These are phyloP conservation scores for Hypoxylon fragiforme DNA, from an alignment of 495 filamentous ascomycete genomes.

Conservation along the genomic window DNA sequence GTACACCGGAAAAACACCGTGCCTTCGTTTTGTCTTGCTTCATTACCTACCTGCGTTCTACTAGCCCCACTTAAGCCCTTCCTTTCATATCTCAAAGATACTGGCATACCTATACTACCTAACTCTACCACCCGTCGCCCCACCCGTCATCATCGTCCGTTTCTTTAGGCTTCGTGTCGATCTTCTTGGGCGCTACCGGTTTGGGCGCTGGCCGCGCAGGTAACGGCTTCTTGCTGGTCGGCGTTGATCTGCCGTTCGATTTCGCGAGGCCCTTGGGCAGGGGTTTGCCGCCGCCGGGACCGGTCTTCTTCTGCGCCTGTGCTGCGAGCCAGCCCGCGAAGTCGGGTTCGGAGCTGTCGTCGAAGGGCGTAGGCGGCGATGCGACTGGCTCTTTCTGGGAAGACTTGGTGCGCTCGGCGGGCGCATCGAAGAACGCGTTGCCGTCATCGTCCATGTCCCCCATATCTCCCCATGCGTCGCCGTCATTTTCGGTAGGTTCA, in stretches of 20 bases:
- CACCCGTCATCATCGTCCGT: slow-evolving; percentile 63
- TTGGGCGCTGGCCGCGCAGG: slow-evolving; percentile 38
- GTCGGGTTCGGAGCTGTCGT: slow-evolving; percentile 85
- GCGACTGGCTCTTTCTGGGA: slow-evolving; percentile 22
- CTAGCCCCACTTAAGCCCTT: no score
- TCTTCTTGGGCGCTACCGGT: slow-evolving; percentile 49
- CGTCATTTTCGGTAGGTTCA: slow-evolving; percentile 53
- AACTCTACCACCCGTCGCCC: slow-evolving; percentile 66
- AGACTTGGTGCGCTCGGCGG: slow-evolving; percentile 34
- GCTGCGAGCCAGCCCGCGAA: slow-evolving; percentile 92
- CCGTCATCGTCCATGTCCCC: slow-evolving; percentile 61
- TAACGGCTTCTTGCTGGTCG: slow-evolving; percentile 40
- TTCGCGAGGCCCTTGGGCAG: slow-evolving; percentile 79
- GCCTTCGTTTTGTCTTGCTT: no score
- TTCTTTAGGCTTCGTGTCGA: slow-evolving; percentile 59
- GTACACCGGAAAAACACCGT: slow-evolving; percentile 21
- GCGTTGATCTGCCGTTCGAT: slow-evolving; percentile 40
- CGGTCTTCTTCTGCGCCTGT: slow-evolving; percentile 71
- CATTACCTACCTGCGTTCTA: no score
- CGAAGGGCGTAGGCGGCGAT: slow-evolving; percentile 59
- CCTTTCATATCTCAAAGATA: no score
- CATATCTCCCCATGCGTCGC: slow-evolving; percentile 76
- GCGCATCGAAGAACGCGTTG: slow-evolving; percentile 48
- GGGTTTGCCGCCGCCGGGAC: slow-evolving; percentile 54
- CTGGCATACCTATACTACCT: no score